These are phyloP conservation scores for Paraphysoderma sedebokerense DNA, from an alignment of 371 early-diverging fungal genomes.

Conservation along the genomic window DNA sequence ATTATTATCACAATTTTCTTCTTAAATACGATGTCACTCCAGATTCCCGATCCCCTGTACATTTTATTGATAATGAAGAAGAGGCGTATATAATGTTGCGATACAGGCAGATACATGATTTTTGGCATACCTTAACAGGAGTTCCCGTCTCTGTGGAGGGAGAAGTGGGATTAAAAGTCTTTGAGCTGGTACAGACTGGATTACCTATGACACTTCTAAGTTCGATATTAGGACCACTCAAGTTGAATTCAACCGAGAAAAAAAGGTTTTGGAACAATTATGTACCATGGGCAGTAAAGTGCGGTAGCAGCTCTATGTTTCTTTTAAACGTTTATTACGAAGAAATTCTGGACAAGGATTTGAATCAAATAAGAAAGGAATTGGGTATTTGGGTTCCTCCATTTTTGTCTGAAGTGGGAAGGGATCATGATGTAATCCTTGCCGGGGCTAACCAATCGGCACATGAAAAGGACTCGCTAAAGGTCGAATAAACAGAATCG, in stretches of 20 bases:
- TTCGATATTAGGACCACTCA: slow-evolving; percentile 50
- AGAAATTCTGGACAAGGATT: slow-evolving; percentile 44
- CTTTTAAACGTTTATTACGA: slow-evolving; percentile 80
- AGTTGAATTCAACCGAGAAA: slow-evolving; percentile 37
- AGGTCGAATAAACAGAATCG: too few relatives aligned
- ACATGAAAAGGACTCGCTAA: too few relatives aligned
- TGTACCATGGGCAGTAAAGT: slow-evolving; percentile 88
- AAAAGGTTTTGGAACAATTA: slow-evolving; percentile 41
- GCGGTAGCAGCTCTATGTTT: slow-evolving; percentile 45
- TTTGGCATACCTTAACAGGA: slow-evolving; percentile 77
- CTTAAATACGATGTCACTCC: slow-evolving; percentile 61
- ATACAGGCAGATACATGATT: slow-evolving; percentile 87
- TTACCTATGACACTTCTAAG: slow-evolving; percentile 19
- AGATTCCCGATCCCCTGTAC: slow-evolving; percentile 61
- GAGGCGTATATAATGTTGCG: slow-evolving; percentile 84
- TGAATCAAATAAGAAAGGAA: slow-evolving; percentile 40
- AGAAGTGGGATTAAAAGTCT: slow-evolving; percentile 87
- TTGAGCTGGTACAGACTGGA: slow-evolving; percentile 66
- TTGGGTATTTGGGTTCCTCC: too few relatives aligned
- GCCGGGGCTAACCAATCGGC: too few relatives aligned
- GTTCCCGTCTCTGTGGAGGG: slow-evolving; percentile 72
- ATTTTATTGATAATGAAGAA: slow-evolving; percentile 63
- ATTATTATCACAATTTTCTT: slow-evolving; percentile 58
- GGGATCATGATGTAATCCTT: too few relatives aligned
- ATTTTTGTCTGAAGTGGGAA: too few relatives aligned